These are phyloP conservation scores for Euptelea pleiosperma DNA, from an alignment of 164 flowering plant species.

Conservation along the genomic window DNA sequence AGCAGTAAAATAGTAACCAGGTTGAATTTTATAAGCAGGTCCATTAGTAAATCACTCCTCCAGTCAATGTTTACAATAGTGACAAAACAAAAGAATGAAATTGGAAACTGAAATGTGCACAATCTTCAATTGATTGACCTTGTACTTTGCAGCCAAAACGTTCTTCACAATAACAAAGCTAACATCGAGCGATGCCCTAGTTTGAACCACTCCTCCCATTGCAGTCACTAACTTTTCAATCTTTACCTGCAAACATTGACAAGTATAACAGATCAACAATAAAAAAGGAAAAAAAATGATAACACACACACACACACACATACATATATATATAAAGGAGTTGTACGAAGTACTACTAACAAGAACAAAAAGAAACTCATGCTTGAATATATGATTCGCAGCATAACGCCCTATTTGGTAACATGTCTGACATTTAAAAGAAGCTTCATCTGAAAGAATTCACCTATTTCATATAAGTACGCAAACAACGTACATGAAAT, in stretches of 20 bases:
- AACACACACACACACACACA: too few relatives aligned
- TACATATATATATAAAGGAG: background rate
- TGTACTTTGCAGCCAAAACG: conserved; percentile 86
- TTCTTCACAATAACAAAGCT: conserved; percentile 82
- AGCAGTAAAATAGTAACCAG: background rate
- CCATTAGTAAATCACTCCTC: background rate
- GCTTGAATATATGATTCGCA: background rate
- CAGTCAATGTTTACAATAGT: background rate
- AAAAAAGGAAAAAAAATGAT: background rate
- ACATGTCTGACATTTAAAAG: background rate
- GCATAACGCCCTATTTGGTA: background rate
- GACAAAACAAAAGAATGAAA: background rate
- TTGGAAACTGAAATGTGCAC: background rate
- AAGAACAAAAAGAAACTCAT: background rate
- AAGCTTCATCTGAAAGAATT: background rate
- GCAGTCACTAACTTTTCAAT: conserved; percentile 66
- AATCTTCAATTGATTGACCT: conserved; percentile 45
- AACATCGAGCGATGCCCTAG: conserved; percentile 63
- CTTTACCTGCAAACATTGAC: conserved; percentile 45
- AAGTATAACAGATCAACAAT: background rate
- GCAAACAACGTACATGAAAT: background rate
- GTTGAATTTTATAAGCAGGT: background rate
- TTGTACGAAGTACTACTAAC: background rate
- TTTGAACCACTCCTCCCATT: conserved; percentile 76
- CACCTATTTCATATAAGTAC: background rate